These are phyloP conservation scores for Beauveria medogensis DNA, from an alignment of 2,329 filamentous ascomycete species.

Conservation along the genomic window DNA sequence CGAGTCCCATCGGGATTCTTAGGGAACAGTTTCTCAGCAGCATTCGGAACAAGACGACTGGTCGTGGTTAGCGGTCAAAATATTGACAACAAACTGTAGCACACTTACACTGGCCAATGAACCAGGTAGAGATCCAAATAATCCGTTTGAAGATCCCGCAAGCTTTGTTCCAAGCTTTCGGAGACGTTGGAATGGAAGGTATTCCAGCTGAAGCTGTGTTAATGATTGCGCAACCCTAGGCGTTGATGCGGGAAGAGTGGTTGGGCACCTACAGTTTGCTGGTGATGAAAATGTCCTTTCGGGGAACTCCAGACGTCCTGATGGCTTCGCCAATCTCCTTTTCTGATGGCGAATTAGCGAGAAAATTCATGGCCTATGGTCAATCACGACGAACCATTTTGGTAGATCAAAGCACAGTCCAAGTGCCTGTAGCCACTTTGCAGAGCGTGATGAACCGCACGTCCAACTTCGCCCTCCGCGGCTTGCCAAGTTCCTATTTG, in stretches of 20 bases:
- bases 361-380: no score
- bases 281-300: constrained; percentile 75
- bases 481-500: constrained; percentile 58
- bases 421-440: constrained; percentile 51
- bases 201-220: constrained; percentile 45
- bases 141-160: constrained; percentile 65
- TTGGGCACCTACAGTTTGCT: constrained; percentile 52
- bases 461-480: constrained; percentile 47
- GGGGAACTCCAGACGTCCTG: constrained; percentile 35
- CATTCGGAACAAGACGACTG: constrained; percentile 41
- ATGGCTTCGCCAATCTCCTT: constrained; percentile 74
- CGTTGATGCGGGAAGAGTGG: not conserved
- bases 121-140: constrained; percentile 77
- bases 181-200: constrained; percentile 66
- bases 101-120: constrained; percentile 73
- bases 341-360: constrained; percentile 27
- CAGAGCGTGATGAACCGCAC: constrained; percentile 51
- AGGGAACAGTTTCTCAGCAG: constrained; percentile 61
- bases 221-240: not conserved
- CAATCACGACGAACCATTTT: constrained; percentile 43
- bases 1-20: constrained; percentile 66
- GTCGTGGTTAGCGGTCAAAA: not conserved
- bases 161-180: constrained; percentile 61
- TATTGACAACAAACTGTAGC: not conserved
- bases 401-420: constrained; percentile 69